phyloP scores from a whole-genome alignment of 768 basidiomycete genomes.

The Mrakia gelida region DNA sequence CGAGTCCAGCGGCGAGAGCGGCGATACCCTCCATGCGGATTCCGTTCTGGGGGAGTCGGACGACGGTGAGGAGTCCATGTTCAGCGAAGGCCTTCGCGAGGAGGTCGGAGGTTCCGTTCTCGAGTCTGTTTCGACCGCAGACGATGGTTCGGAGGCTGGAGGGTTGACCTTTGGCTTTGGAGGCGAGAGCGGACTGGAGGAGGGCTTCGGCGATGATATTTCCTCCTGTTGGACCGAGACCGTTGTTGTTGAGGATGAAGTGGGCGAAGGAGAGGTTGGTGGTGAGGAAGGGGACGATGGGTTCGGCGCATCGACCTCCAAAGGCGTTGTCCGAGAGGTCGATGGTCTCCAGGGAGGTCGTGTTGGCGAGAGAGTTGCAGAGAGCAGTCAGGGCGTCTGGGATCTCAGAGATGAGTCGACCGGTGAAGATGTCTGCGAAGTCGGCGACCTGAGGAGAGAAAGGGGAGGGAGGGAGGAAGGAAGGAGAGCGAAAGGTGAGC shows the following conservation, averaged over 20 bases:
- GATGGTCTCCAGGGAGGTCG: slow-evolving; percentile 75
- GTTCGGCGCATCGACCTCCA: slow-evolving; percentile 88
- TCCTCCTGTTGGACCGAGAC: slow-evolving; percentile 86
- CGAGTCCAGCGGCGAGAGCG: slow-evolving; percentile 68
- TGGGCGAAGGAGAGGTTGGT: slow-evolving; percentile 75
- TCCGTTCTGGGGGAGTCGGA: slow-evolving; percentile 96
- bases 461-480: not conserved
- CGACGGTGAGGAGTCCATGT: slow-evolving; percentile 69
- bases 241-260: slow-evolving; percentile 93
- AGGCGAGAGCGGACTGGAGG: slow-evolving; percentile 64
- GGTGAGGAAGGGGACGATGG: slow-evolving; percentile 83
- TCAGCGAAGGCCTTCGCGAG: slow-evolving; percentile 87
- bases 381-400: slow-evolving; percentile 81
- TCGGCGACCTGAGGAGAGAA: slow-evolving; percentile 67
- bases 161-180: slow-evolving; percentile 56
- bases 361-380: slow-evolving; percentile 77
- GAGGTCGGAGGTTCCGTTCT: slow-evolving; percentile 73
- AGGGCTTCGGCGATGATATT: slow-evolving; percentile 78
- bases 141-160: slow-evolving; percentile 75
- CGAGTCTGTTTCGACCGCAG: slow-evolving; percentile 93
- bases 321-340: slow-evolving; percentile 95
- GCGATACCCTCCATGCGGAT: slow-evolving; percentile 88
- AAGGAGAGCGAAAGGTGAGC: not conserved
- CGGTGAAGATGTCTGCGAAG: slow-evolving; percentile 96
- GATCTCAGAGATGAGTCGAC: slow-evolving; percentile 91